Base-by-base conservation (phyloP, 495 filamentous ascomycete genomes). In the Polyplosphaeria fusca region DNA sequence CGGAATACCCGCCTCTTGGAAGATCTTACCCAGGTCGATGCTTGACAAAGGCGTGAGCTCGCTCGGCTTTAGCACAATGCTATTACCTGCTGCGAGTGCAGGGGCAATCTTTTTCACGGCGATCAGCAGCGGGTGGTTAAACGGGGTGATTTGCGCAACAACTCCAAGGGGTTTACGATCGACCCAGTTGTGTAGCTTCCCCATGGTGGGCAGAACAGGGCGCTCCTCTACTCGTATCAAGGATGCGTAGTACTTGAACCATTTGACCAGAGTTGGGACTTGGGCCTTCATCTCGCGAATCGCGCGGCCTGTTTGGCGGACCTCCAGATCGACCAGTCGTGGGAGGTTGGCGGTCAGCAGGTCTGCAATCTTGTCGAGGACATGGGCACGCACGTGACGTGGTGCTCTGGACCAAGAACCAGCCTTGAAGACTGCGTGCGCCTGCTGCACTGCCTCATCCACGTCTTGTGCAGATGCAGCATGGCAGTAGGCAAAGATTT, bases 261-360 rank as follows among this genome's bases (percentile, higher is more conserved):
- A 86, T 62, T 79, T 78, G 0, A 80, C 74, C 1, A 86, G 73
- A 0, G 79, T 80, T 0, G 79, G 76, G 0, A 86, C 75, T 61
- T 86, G 83, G 1, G 83, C 79, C 3, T 76, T 75, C 83, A 86
- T 84, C 60, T 86, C 83, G 13, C 82, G 79, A 50, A 83, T 74
- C 0, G 76, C 79, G 0, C 83, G 78, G 25, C 83, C 83, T 0
- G 83, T 86, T 58, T 86, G 83, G 20, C 64, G 72, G 9, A 81
- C 77, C 65, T 86, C 83, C 9, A 83, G 69, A 2, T 68, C 63
- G 43, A 85, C 76, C 38, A 86, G 72, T 5, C 72, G 69, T 0
- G 75, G 70, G 4, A 86, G 64, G 19, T 72, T 68, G 9, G 71
- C 63, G 3, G 74, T 70, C 13, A 86, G 76, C 0, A 83, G 70